A percentile compares a stretch with the other conserved stretches of the same genome.
phyloP scores from a whole-genome alignment of 768 basidiomycete species.

The Xerocomellus amylosporus region DNA sequence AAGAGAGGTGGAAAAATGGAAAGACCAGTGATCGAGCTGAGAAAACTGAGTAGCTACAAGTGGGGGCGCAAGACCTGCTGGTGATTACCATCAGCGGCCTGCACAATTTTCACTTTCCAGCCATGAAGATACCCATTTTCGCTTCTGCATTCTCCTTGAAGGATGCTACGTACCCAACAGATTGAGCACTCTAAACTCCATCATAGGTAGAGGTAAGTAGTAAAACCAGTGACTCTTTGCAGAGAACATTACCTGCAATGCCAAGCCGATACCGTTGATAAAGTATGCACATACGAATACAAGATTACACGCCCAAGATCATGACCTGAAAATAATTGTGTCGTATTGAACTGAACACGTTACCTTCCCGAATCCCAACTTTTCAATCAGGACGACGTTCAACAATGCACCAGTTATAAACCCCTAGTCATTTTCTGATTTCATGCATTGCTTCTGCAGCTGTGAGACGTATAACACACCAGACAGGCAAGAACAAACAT shows the following conservation, averaged over 20 bases:
- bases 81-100: neutral
- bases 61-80: conserved; percentile 43
- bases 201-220: neutral
- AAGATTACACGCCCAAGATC: conserved; percentile 32
- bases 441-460: conserved; percentile 14
- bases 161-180: conserved; percentile 66
- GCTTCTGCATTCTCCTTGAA: conserved; percentile 51
- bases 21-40: conserved; percentile 35
- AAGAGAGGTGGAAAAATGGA: conserved; percentile 51
- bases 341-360: neutral
- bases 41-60: conserved; percentile 56
- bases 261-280: conserved; percentile 49
- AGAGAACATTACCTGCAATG: conserved; percentile 38
- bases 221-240: neutral
- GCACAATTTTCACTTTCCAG: conserved; percentile 15
- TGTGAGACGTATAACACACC: conserved; percentile 26
- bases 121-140: conserved; percentile 73
- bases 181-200: conserved; percentile 58
- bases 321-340: conserved; percentile 33
- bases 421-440: conserved; percentile 28
- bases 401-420: conserved; percentile 43
- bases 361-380: conserved; percentile 34
- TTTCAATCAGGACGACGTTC: conserved; percentile 47
- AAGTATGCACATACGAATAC: conserved; percentile 50
- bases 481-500: conserved; percentile 52